Conservation (phyloP, 768 basidiomycete species). For the Coprinopsis sp. region DNA sequence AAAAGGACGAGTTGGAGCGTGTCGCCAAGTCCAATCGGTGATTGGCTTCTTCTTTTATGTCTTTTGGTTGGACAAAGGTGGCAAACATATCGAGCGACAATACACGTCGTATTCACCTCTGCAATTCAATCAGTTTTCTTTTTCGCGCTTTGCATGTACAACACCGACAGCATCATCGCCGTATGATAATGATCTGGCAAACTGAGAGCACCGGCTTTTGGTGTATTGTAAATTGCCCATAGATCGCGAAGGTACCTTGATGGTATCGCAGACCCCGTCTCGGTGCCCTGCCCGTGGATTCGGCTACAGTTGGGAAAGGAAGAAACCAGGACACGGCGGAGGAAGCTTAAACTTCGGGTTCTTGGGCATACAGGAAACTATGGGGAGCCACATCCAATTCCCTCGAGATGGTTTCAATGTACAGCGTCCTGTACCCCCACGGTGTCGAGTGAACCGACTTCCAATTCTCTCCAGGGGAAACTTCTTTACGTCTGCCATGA, state of each 20-base stretch:
- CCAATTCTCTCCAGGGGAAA: background rate
- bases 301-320: too few relatives aligned
- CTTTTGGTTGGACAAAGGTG: conserved; percentile 22
- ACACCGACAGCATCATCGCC: background rate
- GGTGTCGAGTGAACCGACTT: background rate
- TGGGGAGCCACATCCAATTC: too few relatives aligned
- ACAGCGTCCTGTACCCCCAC: too few relatives aligned
- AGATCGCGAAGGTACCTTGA: background rate
- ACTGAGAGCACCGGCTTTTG: too few relatives aligned
- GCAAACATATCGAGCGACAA: conserved; percentile 17
- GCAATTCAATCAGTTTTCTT: conserved; percentile 5
- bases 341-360: too few relatives aligned
- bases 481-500: background rate
- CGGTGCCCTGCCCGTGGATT: background rate
- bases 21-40: conserved; percentile 99
- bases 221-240: too few relatives aligned
- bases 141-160: conserved; percentile 4
- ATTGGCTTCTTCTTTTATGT: conserved; percentile 30
- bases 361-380: too few relatives aligned
- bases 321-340: too few relatives aligned
- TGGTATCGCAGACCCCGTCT: background rate
- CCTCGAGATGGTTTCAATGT: too few relatives aligned
- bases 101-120: background rate
- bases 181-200: background rate
- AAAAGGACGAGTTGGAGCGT: conserved; percentile 99